These are phyloP conservation scores for Cryptosporidium meleagridis DNA, from an alignment of 169 alveolate genomes.

Conservation along the genomic window DNA sequence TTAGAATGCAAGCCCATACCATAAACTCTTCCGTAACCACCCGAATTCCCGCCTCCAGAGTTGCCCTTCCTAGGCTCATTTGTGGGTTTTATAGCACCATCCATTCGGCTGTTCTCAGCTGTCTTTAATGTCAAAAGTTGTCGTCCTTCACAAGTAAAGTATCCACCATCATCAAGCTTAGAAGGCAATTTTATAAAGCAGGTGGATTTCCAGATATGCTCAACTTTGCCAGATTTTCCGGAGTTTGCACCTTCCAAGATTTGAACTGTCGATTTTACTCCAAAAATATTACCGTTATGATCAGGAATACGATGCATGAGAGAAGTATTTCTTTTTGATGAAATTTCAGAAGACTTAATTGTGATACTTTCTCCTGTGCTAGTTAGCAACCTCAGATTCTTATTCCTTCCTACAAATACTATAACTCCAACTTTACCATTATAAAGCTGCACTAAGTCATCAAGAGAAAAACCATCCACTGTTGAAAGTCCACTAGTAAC, in stretches of 20 bases:
- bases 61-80: not conserved
- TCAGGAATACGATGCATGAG: constrained; percentile 59
- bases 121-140: constrained; percentile 31
- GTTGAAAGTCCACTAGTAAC: constrained; percentile 74
- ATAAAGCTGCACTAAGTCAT: constrained; percentile 83
- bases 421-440: constrained; percentile 87
- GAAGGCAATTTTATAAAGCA: constrained; percentile 61
- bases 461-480: constrained; percentile 84
- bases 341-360: constrained; percentile 64
- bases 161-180: constrained; percentile 64
- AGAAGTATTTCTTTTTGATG: constrained; percentile 65
- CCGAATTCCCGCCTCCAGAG: not conserved
- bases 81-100: not conserved
- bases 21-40: constrained; percentile 10
- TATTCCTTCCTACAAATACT: constrained; percentile 82
- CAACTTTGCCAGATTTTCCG: constrained; percentile 69
- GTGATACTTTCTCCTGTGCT: constrained; percentile 35
- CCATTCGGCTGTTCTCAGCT: constrained; percentile 1
- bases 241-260: constrained; percentile 35
- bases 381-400: constrained; percentile 79
- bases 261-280: constrained; percentile 63
- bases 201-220: constrained; percentile 71
- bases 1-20: constrained; percentile 52
- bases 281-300: constrained; percentile 52
- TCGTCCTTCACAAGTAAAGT: constrained; percentile 52